These are phyloP conservation scores for Leptosphaerulina australis DNA, from an alignment of 2,329 filamentous ascomycete species.

Conservation along the genomic window DNA sequence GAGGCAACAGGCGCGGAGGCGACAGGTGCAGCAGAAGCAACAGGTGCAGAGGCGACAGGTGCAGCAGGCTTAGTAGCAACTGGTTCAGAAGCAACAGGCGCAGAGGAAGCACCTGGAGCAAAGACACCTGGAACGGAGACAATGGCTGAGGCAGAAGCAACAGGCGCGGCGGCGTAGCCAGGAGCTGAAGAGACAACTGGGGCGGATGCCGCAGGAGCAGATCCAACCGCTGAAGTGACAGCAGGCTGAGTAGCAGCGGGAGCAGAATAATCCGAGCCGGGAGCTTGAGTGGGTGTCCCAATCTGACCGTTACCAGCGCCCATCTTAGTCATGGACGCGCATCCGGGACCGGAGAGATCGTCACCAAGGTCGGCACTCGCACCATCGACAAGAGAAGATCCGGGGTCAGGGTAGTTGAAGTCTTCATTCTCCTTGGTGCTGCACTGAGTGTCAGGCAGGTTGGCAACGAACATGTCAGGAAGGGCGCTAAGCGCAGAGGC, in stretches of 20 bases:
- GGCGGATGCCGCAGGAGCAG: conserved; percentile 4
- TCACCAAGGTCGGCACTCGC: conserved; percentile 41
- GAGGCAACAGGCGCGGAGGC: conserved; percentile 20
- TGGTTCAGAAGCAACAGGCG: conserved; percentile 14
- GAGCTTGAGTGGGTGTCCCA: conserved; percentile 29
- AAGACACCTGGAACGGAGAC: conserved; percentile 16
- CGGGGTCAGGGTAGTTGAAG: conserved; percentile 72
- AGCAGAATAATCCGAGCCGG: conserved; percentile 10
- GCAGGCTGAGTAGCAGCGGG: conserved; percentile 11
- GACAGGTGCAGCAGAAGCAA: conserved; percentile 8
- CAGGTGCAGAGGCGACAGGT: background rate
- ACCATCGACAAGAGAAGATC: conserved; percentile 54
- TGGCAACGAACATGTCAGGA: conserved; percentile 77
- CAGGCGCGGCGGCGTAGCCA: conserved; percentile 9
- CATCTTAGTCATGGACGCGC: conserved; percentile 34
- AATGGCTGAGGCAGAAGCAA: conserved; percentile 14
- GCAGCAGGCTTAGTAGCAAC: background rate
- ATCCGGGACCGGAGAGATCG: conserved; percentile 38
- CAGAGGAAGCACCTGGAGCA: conserved; percentile 41
- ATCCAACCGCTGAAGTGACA: conserved; percentile 7
- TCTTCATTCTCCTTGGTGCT: conserved; percentile 59
- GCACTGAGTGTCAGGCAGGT: conserved; percentile 65
- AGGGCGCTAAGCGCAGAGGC: conserved; percentile 59
- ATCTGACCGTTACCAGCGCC: conserved; percentile 41
- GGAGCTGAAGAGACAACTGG: conserved; percentile 6